phyloP scores from a whole-genome alignment of 495 filamentous ascomycete species.

The Trichocladium antarcticum region DNA sequence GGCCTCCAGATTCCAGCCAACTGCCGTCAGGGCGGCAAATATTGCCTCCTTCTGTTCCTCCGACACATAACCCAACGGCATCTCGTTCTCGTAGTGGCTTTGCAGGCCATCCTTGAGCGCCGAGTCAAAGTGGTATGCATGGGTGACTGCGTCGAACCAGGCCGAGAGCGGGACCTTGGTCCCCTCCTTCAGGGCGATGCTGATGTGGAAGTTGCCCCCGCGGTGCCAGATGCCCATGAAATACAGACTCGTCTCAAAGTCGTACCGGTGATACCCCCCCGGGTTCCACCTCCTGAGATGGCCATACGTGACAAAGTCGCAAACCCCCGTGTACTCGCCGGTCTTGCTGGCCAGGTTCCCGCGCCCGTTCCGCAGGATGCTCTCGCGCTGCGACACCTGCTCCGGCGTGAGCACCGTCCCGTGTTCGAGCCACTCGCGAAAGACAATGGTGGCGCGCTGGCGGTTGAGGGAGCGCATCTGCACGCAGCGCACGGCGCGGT shows the following conservation, averaged over 20 bases:
- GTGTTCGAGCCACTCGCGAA: slow-evolving; percentile 47
- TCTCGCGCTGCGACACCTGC: slow-evolving; percentile 54
- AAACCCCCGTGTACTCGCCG: slow-evolving; percentile 36
- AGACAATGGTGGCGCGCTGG: slow-evolving; percentile 73
- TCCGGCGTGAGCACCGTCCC: slow-evolving; percentile 49
- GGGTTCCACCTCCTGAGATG: slow-evolving; percentile 30
- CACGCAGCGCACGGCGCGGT: slow-evolving; percentile 72
- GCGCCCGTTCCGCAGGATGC: slow-evolving; percentile 54
- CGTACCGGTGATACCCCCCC: slow-evolving; percentile 35
- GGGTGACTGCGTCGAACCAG: slow-evolving; percentile 62
- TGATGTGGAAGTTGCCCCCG: slow-evolving; percentile 33
- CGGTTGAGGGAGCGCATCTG: slow-evolving; percentile 77
- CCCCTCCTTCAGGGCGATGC: slow-evolving; percentile 54
- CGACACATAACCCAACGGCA: slow-evolving; percentile 27
- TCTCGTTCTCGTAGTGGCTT: slow-evolving; percentile 27
- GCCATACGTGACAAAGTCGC: slow-evolving; percentile 29
- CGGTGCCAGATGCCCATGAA: slow-evolving; percentile 44
- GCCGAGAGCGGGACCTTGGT: slow-evolving; percentile 50
- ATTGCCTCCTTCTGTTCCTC: slow-evolving; percentile 25
- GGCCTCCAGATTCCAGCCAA: slow-evolving; percentile 38
- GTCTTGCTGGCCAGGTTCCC: slow-evolving; percentile 36
- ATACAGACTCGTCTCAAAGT: slow-evolving; percentile 44
- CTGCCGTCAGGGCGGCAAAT: slow-evolving; percentile 23
- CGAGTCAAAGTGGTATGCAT: slow-evolving; percentile 36
- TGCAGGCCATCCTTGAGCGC: slow-evolving; percentile 27